Evolutionary conservation across 805 yeast genomes (phyloP), one percentile per base, ranked within the genome.

Genomic region (Debaryomyces castellii): DNA sequence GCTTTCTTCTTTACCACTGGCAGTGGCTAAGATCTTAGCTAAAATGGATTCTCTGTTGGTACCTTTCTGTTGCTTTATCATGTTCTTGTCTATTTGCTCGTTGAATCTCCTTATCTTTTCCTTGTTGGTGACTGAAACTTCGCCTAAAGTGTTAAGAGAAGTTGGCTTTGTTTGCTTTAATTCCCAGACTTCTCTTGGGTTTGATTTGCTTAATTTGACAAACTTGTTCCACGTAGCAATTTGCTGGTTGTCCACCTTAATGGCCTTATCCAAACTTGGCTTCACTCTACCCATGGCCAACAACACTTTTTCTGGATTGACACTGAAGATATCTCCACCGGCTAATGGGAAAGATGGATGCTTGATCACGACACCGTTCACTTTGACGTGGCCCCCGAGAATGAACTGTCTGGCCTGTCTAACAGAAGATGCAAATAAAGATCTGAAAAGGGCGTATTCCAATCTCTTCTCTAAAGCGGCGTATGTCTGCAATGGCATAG

Each of bases 321-420:
- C 96, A 49, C 82, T 74, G 67, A 91, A 90, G 37, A 91, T 71
- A 66, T 92, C 99, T 37, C 98, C 98, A 11, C 92, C 82, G 51
- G 78, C 71, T 58, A 92, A 74, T 10, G 84, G 80, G 63, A 76
- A 92, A 5, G 89, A 81, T 4, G 97, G 96, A 55, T 87, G 88
- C 55, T 77, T 79, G 49, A 91, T 84, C 12, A 72, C 74, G 28
- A 85, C 78, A 8, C 96, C 97, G 61, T 92, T 94, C 33, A 92
- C 98, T 51, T 75, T 72, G 10, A 92, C 98, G 52, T 84, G 74
- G 1, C 96, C 96, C 39, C 82, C 82, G 12, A 87, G 66, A 48
- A 94, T 83, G 58, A 87, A 89, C 61, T 87, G 90, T 55, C 97
- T 81, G 2, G 99, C 96, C 68, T 92, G 98, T 74, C 97, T 83